A percentile compares a stretch with the other conserved stretches of the same genome.
Evolutionary conservation across 768 basidiomycete species (phyloP).

Genomic region (Nevesoporus exiguus): DNA sequence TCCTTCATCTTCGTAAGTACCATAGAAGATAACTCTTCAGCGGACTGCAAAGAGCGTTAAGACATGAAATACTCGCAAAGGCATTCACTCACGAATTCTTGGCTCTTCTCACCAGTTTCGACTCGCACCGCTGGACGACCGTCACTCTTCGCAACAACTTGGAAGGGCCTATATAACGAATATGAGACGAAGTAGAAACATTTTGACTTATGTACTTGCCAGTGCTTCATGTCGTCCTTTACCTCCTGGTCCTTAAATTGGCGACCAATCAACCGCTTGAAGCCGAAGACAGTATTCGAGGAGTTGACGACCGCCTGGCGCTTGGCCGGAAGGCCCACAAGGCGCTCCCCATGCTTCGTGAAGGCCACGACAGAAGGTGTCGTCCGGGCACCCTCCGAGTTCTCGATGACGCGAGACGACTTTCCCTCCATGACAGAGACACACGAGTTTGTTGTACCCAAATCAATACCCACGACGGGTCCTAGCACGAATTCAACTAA

Average conservation of each 20-base stretch:
- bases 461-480: conserved; percentile 94
- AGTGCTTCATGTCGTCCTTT: conserved; percentile 82
- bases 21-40: conserved; percentile 87
- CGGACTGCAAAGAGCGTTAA: conserved; percentile 48
- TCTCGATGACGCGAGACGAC: conserved; percentile 92
- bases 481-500: conserved; percentile 37
- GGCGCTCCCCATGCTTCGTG: conserved; percentile 96
- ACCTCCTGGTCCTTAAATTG: conserved; percentile 93
- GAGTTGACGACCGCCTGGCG: conserved; percentile 97
- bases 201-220: conserved; percentile 41
- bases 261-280: conserved; percentile 93
- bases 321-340: conserved; percentile 94
- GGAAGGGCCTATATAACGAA: conserved; percentile 64
- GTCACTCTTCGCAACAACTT: conserved; percentile 66
- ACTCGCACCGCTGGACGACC: conserved; percentile 81
- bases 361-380: conserved; percentile 99
- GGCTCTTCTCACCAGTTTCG: conserved; percentile 80
- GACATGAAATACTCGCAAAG: neutral
- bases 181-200: neutral
- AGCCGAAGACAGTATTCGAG: conserved; percentile 88
- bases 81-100: conserved; percentile 63
- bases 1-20: conserved; percentile 91
- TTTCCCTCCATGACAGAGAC: conserved; percentile 96
- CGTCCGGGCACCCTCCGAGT: conserved; percentile 95
- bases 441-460: conserved; percentile 92